phyloP scores from a whole-genome alignment of 805 yeast genomes.

The Saccharomycopsis capsularis region DNA sequence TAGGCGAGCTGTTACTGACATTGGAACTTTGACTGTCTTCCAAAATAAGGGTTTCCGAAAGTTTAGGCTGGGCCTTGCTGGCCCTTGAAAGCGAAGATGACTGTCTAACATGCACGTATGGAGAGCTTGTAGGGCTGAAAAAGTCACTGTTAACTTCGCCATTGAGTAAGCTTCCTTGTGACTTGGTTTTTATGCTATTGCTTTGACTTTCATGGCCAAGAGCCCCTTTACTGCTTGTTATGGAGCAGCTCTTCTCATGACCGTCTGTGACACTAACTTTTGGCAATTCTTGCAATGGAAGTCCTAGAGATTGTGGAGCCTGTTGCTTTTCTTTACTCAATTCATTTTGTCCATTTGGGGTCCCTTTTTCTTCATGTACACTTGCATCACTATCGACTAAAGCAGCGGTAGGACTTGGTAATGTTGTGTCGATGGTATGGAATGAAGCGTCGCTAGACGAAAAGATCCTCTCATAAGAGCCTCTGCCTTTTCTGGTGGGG shows the following conservation, averaged over 20 bases:
- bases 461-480: background rate
- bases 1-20: background rate
- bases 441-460: conserved; percentile 5
- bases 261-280: background rate
- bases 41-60: conserved; percentile 1
- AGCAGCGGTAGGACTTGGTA: conserved; percentile 9
- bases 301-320: too few relatives aligned
- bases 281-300: too few relatives aligned
- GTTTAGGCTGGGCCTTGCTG: background rate
- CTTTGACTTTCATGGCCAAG: too few relatives aligned
- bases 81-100: background rate
- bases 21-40: background rate
- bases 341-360: too few relatives aligned
- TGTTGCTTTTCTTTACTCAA: background rate
- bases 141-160: background rate
- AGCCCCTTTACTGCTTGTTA: background rate
- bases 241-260: background rate
- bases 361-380: too few relatives aligned
- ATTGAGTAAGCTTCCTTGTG: background rate
- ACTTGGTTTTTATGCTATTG: background rate
- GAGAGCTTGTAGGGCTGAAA: background rate
- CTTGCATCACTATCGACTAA: background rate
- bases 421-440: conserved; percentile 1
- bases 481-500: too few relatives aligned
- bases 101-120: background rate